Evolutionary conservation across 2,329 filamentous ascomycete genomes (phyloP), one percentile per base, ranked within the genome.

Genomic region (Colletotrichum chrysophilum): DNA sequence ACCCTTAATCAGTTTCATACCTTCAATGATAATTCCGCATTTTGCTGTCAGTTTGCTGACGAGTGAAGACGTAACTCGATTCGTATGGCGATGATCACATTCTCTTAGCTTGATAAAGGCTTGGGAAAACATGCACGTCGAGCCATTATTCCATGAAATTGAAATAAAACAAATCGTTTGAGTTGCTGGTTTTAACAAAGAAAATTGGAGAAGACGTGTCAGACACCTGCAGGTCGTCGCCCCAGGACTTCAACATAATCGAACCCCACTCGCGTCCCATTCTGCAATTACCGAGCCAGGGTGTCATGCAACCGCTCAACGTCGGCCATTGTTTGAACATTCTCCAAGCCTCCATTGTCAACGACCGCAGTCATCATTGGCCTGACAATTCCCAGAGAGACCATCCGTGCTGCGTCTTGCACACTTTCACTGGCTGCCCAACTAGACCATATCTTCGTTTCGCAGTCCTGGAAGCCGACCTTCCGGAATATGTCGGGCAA

Each of bases 401-500:
- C 55, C 26, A 58, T 16, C 14, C 55, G 16, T 9, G 55, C 55
- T 6, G 55, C 55, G 26, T 58, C 55, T 12, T 58, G 55, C 3
- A 58, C 55, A 58, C 26, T 16, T 12, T 58, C 26, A 18, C 16
- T 18, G 21, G 55, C 55, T 58, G 55, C 55, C 55, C 55, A 58
- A 28, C 55, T 58, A 16, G 55, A 58, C 55, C 21, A 28, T 1
- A 58, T 58, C 7, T 58, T 58, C 24, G 24, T 58, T 26, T 58
- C 24, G 55, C 55, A 58, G 13, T 58, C 26, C 13, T 16, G 7
- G 24, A 58, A 58, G 14, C 55, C 55, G 4, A 28, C 55, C 4
- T 58, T 58, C 7, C 0, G 55, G 3, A 58, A 28, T 0, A 28
- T 18, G 0, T 7, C 16, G 2, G 55, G 55, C 0, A 58, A 3